Conservation (phyloP, 1,284 basidiomycete genomes). For the Apiotrichum domesticum region DNA sequence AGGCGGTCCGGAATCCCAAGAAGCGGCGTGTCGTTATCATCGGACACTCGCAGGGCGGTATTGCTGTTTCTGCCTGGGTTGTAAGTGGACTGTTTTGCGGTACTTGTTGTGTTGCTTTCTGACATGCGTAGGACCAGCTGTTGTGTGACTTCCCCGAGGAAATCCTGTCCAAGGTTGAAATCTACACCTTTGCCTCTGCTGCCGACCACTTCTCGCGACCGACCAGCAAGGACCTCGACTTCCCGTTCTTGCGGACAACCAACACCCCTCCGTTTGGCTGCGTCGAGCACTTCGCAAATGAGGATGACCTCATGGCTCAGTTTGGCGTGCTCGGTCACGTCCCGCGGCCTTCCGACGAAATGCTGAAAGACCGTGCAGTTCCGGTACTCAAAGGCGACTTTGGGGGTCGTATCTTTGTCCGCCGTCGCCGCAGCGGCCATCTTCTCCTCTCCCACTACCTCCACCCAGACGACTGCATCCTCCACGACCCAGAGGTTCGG, state of each 20-base stretch:
- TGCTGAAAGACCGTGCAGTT: not conserved
- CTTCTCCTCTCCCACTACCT: conserved; percentile 30
- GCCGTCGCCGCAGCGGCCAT: conserved; percentile 24
- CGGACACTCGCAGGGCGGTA: conserved; percentile 36
- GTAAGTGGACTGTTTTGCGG: conserved; percentile 5
- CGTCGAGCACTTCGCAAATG: conserved; percentile 38
- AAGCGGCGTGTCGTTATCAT: conserved; percentile 34
- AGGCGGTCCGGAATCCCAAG: conserved; percentile 13
- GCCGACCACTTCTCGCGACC: conserved; percentile 36
- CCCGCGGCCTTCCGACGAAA: not conserved
- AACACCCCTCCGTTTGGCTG: conserved; percentile 13
- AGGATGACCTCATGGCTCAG: conserved; percentile 27
- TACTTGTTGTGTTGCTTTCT: not conserved
- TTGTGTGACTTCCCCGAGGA: conserved; percentile 28
- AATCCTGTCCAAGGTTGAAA: conserved; percentile 28
- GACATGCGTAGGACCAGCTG: conserved; percentile 22
- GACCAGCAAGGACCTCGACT: not conserved
- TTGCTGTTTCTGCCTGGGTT: conserved; percentile 28
- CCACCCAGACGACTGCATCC: conserved; percentile 19
- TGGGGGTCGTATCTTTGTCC: conserved; percentile 30
- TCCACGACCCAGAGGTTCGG: conserved; percentile 23
- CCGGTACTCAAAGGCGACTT: conserved; percentile 22
- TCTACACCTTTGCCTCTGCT: conserved; percentile 38
- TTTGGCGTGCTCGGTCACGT: conserved; percentile 22
- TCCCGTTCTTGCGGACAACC: not conserved